Base-by-base conservation (phyloP, 257 asterid genomes). In the Dorcoceras hygrometricum region DNA sequence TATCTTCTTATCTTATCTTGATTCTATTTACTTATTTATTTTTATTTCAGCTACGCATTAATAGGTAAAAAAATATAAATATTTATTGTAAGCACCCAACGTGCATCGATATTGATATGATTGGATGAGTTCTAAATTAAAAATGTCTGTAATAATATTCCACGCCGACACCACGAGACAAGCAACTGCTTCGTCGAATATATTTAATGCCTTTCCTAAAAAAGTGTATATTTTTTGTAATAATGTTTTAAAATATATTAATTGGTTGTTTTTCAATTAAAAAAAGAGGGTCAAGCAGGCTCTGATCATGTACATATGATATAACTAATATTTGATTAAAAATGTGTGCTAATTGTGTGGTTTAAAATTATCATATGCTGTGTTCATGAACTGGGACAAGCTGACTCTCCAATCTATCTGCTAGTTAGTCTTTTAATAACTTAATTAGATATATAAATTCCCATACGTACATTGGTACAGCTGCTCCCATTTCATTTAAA, bases 301-400 rank as follows among this genome's bases (percentile, higher is more conserved):
- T n/a, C n/a, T n/a, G n/a, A n/a, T n/a, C n/a, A n/a, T n/a, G n/a
- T n/a, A n/a, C n/a, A n/a, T n/a, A n/a, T 29, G 34, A 29, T 29
- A 29, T 34, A 2, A 34, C 10, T 34, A 9, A 34, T 62, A 32
- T 31, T 61, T 22, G 12, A 12, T 24, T 16, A 23, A 26, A 16
- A 60, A 39, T 39, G 14, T 39, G 66, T 54, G 68, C 61, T 46
- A 50, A 60, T 48, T 24, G 12, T 29, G 7, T 60, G 6, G 54
- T 18, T 26, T 20, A 46, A 12, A 19, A 67, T 25, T 24, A 20
- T 34, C 11, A 59, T 24, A 56, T 29, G 36, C 6, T 80, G 81
- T 62, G 88, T 86, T 68, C 90, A 84, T 86, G 94, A 82, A 86
- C 83, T 62, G 74, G 88, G 90, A 84, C 88, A 75, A 76, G 79